Evolutionary conservation across 805 yeast species (phyloP).

Genomic region (Zygosaccharomyces siamensis): DNA sequence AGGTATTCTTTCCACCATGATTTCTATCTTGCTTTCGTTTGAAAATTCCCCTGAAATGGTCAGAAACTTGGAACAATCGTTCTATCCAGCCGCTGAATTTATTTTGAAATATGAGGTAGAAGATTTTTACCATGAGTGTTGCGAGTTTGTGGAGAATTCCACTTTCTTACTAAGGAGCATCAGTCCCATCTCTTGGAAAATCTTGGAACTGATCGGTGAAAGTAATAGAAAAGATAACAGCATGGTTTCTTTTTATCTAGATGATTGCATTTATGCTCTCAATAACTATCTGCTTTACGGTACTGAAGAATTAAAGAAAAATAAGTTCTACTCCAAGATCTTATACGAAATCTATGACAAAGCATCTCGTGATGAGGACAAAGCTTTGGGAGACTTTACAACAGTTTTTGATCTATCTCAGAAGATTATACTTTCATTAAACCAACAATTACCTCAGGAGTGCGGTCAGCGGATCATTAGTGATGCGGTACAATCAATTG

Average conservation of each 20-base stretch:
- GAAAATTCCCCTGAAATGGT: conserved; percentile 74
- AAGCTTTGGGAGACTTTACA: conserved; percentile 52
- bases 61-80: conserved; percentile 56
- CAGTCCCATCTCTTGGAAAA: conserved; percentile 70
- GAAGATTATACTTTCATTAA: conserved; percentile 56
- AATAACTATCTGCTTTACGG: conserved; percentile 70
- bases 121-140: conserved; percentile 70
- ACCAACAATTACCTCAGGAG: conserved; percentile 39
- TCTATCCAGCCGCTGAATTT: conserved; percentile 62
- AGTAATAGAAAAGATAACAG: conserved; percentile 37
- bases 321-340: conserved; percentile 45
- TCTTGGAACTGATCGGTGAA: conserved; percentile 49
- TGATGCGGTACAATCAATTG: conserved; percentile 38
- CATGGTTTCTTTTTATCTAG: conserved; percentile 60
- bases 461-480: conserved; percentile 45
- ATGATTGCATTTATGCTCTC: conserved; percentile 68
- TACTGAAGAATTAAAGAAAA: conserved; percentile 42
- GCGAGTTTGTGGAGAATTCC: conserved; percentile 69
- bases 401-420: conserved; percentile 61
- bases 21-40: conserved; percentile 74
- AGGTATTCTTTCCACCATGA: conserved; percentile 76
- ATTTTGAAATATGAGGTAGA: conserved; percentile 62
- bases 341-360: conserved; percentile 47
- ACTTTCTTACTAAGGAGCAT: conserved; percentile 56
- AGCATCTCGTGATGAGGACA: conserved; percentile 41